These are phyloP conservation scores for Globisporangium solare DNA, from an alignment of 352 stramenopile genomes.

Conservation along the genomic window DNA sequence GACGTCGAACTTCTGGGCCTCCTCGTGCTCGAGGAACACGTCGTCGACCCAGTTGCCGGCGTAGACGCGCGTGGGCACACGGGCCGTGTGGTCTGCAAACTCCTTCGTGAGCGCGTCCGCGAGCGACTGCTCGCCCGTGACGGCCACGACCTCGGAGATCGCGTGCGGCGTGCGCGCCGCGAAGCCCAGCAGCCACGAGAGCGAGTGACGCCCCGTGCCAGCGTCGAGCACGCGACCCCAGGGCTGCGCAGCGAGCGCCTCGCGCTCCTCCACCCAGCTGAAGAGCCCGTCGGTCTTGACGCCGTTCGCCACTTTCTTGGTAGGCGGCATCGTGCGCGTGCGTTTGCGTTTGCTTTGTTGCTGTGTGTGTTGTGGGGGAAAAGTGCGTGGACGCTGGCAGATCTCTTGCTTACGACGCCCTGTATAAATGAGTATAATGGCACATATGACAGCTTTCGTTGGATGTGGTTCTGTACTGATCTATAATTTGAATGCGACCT, in stretches of 20 bases:
- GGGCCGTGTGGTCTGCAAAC: slow-evolving; percentile 30
- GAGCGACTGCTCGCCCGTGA: slow-evolving; percentile 66
- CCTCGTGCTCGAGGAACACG: slow-evolving; percentile 53
- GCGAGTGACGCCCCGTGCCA: slow-evolving; percentile 86
- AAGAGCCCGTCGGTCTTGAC: slow-evolving; percentile 70
- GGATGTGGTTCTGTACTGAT: no score
- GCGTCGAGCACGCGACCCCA: slow-evolving; percentile 85
- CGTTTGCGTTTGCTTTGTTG: background rate
- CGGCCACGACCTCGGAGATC: slow-evolving; percentile 47
- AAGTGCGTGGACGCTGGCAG: no score
- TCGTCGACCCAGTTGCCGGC: slow-evolving; percentile 73
- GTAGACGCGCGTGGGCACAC: slow-evolving; percentile 34
- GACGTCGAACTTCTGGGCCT: slow-evolving; percentile 60
- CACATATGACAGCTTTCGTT: no score
- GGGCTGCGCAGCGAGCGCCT: slow-evolving; percentile 18
- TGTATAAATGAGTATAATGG: no score
- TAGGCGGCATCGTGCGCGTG: slow-evolving; percentile 15
- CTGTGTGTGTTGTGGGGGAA: background rate
- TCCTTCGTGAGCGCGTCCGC: slow-evolving; percentile 35
- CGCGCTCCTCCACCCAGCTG: slow-evolving; percentile 62
- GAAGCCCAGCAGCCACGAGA: slow-evolving; percentile 78
- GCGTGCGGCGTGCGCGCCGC: slow-evolving; percentile 17
- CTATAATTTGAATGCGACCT: no score
- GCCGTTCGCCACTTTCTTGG: slow-evolving; percentile 13
- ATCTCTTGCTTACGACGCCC: no score